Conservation (phyloP, 129 eudicot species). For the Chrysanthemum makinoi region DNA sequence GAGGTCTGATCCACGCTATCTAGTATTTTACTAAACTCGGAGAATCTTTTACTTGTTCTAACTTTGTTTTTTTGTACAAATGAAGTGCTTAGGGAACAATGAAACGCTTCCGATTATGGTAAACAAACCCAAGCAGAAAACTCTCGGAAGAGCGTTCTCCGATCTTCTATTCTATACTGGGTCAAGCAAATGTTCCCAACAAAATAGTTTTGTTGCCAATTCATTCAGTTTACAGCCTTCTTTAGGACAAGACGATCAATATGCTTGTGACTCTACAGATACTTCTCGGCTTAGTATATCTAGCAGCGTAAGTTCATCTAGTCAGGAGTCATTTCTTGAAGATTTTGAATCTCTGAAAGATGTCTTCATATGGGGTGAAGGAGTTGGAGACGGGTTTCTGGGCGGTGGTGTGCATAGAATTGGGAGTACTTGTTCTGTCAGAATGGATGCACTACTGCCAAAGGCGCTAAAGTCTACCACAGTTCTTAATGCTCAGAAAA, state of each 20-base stretch:
- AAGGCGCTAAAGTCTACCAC: slow-evolving; percentile 50
- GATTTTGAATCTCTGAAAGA: slow-evolving; percentile 45
- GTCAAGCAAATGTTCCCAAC: background rate
- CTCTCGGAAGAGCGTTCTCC: background rate
- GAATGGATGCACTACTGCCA: slow-evolving; percentile 44
- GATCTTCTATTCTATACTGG: background rate
- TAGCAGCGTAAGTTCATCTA: slow-evolving; percentile 16
- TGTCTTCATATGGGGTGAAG: slow-evolving; percentile 73
- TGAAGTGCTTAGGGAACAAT: background rate
- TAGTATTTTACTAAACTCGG: background rate
- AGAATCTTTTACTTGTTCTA: background rate
- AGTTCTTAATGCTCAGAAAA: slow-evolving; percentile 46
- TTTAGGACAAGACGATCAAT: background rate
- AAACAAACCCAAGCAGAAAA: background rate
- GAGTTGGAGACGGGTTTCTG: slow-evolving; percentile 48
- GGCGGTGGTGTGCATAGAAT: slow-evolving; percentile 45
- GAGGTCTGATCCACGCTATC: slow-evolving; percentile 34
- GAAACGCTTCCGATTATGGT: background rate
- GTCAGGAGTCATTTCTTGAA: slow-evolving; percentile 44
- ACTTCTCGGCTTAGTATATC: slow-evolving; percentile 26
- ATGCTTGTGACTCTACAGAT: slow-evolving; percentile 15
- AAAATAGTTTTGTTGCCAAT: background rate
- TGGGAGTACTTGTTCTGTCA: slow-evolving; percentile 24
- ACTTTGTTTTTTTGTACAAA: background rate
- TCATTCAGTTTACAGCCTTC: too few relatives aligned